These are phyloP conservation scores for Sequoia sempervirens DNA, from an alignment of 75 land plant species.

Conservation along the genomic window DNA sequence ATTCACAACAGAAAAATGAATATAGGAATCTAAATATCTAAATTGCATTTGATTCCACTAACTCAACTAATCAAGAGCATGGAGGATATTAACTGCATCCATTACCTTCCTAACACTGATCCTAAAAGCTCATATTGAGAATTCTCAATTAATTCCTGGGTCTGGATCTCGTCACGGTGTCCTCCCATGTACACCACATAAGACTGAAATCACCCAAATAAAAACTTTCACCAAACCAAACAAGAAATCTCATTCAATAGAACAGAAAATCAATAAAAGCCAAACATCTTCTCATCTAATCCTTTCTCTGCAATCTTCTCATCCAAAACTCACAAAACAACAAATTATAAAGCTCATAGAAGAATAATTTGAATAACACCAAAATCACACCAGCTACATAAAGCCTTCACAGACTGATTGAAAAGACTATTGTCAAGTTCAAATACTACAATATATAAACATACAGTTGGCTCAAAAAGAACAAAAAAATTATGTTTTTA, in stretches of 20 bases:
- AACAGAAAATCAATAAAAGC: neutral
- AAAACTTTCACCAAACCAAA: neutral
- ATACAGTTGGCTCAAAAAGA: too few species aligned
- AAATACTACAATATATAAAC: too few species aligned
- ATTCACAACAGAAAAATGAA: neutral
- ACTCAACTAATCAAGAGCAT: neutral
- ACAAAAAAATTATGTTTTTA: too few species aligned
- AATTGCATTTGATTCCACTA: neutral
- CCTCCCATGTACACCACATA: slow-evolving; percentile 49
- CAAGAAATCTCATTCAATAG: neutral
- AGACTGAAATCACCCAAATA: slow-evolving; percentile 22
- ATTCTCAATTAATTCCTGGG: neutral
- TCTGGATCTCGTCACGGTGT: slow-evolving; percentile 9
- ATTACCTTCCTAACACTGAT: slow-evolving; percentile 35
- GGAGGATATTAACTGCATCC: neutral
- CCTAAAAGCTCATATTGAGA: slow-evolving; percentile 25
- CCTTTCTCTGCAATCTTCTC: too few species aligned
- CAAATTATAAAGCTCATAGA: too few species aligned
- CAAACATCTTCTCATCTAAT: too few species aligned
- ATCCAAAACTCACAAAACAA: too few species aligned
- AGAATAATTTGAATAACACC: too few species aligned
- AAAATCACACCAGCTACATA: too few species aligned
- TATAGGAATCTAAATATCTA: neutral
- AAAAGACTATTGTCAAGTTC: too few species aligned
- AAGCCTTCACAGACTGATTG: too few species aligned